phyloP scores from a whole-genome alignment of 331 rosid genomes.

The Quercus phellos region DNA sequence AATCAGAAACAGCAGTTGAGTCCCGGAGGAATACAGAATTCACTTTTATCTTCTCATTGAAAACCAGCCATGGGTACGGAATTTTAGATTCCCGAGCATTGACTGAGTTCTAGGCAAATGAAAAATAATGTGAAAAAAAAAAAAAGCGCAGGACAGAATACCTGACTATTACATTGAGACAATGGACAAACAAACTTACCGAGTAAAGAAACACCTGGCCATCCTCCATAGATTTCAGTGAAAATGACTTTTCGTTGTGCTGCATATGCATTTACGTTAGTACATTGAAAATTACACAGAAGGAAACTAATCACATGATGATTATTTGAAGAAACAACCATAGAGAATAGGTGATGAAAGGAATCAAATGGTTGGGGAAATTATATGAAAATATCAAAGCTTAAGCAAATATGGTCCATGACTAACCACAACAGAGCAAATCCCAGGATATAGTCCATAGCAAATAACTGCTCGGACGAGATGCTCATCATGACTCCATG shows the following conservation, averaged over 20 bases:
- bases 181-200: constrained; percentile 41
- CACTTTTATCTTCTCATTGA: constrained; percentile 95
- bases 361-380: neutral
- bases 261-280: constrained; percentile 37
- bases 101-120: constrained; percentile 70
- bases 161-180: neutral
- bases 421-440: constrained; percentile 85
- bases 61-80: constrained; percentile 97
- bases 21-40: constrained; percentile 95
- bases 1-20: constrained; percentile 90
- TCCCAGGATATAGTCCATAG: constrained; percentile 92
- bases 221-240: constrained; percentile 96
- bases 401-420: neutral
- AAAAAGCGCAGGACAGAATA: constrained; percentile 11
- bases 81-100: constrained; percentile 85
- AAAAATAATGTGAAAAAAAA: constrained; percentile 31
- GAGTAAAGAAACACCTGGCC: constrained; percentile 88
- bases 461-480: constrained; percentile 79
- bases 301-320: neutral
- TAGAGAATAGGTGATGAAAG: neutral
- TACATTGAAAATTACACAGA: neutral
- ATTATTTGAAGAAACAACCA: neutral
- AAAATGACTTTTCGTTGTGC: constrained; percentile 87
- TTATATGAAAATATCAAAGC: neutral
- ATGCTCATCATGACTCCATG: constrained; percentile 67